Evolutionary conservation across 2,329 filamentous ascomycete genomes (phyloP).

Genomic region (Blastomyces silverae): DNA sequence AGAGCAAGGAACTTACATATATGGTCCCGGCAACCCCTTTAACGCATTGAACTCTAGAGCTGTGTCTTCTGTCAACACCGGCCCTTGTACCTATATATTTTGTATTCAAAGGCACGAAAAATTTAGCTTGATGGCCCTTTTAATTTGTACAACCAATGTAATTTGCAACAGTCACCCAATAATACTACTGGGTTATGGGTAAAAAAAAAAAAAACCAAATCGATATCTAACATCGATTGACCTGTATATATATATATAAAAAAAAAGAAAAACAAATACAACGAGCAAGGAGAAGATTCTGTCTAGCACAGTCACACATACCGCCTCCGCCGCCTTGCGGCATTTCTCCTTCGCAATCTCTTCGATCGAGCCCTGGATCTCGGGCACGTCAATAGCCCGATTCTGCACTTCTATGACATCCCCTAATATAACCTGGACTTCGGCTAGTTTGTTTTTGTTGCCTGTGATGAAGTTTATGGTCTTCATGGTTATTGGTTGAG

Average conservation of each 20-base stretch:
- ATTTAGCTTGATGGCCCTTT: constrained; percentile 6
- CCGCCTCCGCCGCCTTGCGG: constrained; percentile 67
- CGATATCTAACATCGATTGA: neutral
- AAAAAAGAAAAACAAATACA: neutral
- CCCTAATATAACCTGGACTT: constrained; percentile 81
- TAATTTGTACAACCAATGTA: too few species aligned
- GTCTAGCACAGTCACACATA: constrained; percentile 47
- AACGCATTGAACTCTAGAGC: constrained; percentile 88
- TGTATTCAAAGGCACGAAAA: neutral
- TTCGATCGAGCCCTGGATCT: constrained; percentile 88
- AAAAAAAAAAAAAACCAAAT: neutral
- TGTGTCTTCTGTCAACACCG: constrained; percentile 93
- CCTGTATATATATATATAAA: too few species aligned
- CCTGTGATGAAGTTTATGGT: constrained; percentile 88
- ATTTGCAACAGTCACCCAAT: too few species aligned
- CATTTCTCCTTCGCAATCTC: constrained; percentile 89
- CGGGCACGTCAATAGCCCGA: constrained; percentile 70
- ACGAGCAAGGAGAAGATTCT: too few species aligned
- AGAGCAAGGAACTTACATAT: constrained; percentile 60
- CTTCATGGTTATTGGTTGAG: constrained; percentile 32
- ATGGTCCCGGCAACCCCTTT: constrained; percentile 85
- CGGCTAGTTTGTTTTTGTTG: constrained; percentile 86
- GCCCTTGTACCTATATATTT: constrained; percentile 60
- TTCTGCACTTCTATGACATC: constrained; percentile 64
- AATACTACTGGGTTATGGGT: too few species aligned